phyloP scores from a whole-genome alignment of 2,329 filamentous ascomycete genomes.

The Amauroascus verrucosus region DNA sequence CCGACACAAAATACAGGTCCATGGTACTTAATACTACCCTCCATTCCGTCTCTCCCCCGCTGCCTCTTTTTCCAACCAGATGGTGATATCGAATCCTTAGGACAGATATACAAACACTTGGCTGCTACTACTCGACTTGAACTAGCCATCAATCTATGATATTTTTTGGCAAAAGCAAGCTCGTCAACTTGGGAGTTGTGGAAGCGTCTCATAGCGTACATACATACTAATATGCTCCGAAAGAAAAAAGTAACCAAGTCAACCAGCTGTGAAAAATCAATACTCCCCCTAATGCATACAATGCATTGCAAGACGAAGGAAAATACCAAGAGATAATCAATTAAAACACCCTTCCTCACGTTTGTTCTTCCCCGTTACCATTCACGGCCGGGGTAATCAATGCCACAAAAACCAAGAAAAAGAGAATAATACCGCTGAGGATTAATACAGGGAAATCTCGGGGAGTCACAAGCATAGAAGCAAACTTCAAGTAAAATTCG shows the following conservation, averaged over 20 bases:
- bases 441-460: neutral
- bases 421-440: neutral
- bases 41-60: no score
- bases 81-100: no score
- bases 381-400: neutral
- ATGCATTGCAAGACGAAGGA: neutral
- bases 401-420: neutral
- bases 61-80: no score
- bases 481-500: neutral
- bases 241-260: neutral
- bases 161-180: no score
- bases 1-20: no score
- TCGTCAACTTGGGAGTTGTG: no score
- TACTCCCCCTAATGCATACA: neutral
- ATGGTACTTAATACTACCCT: no score
- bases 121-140: no score
- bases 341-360: neutral
- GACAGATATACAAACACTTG: no score
- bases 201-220: neutral
- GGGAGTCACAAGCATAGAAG: neutral
- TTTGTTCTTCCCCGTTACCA: neutral
- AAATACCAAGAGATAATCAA: no score
- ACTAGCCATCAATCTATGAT: no score
- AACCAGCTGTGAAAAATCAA: no score
- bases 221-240: neutral